Evolutionary conservation across 495 filamentous ascomycete genomes (phyloP), one percentile per base, ranked within the genome.

Genomic region (Ramalina peruviana): DNA sequence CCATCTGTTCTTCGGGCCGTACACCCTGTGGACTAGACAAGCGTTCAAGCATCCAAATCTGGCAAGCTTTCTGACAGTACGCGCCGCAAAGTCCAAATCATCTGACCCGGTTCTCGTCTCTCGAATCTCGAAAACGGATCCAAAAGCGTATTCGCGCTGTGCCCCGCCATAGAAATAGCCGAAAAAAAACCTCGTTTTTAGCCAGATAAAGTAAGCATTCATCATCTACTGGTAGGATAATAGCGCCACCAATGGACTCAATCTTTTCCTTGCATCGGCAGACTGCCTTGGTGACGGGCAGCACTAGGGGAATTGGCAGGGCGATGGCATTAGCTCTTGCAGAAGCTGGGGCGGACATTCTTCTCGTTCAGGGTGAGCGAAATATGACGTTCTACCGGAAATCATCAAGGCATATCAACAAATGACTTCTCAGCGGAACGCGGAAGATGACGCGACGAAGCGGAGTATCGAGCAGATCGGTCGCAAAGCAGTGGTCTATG

Each of bases 221-320:
- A 6, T 33, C 30, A 33, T 33, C 30, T 7, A 33, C 30, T 33
- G 30, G 9, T 33, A 41, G 17, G 21, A 15, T 40, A 17, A n/a
- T 41, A 11, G 40, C 21, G 17, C 17, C 38, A 49, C 7, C 48
- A 17, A 23, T 49, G 23, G 46, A 27, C 27, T 43, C 39, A 5
- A 30, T 48, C 25, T 75, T 75, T 56, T 72, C 69, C 39, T 54
- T 74, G 26, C 57, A 53, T 17, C 69, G 69, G 46, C 60, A 86
- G 60, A 94, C 84, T 9, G 89, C 89, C 33, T 65, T 94, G 42
- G 71, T 94, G 30, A 96, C 89, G 0, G 89, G 89, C 25, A 86
- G 86, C 46, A 92, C 87, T 15, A 71, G 89, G 46, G 89, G 89
- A 20, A 94, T 96, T 46, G 89, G 89, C 15, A 79, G 85, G 61